A percentile compares a stretch with the other conserved stretches of the same genome.
Conservation (phyloP, 768 basidiomycete genomes). For the Termitomyces sp. region DNA sequence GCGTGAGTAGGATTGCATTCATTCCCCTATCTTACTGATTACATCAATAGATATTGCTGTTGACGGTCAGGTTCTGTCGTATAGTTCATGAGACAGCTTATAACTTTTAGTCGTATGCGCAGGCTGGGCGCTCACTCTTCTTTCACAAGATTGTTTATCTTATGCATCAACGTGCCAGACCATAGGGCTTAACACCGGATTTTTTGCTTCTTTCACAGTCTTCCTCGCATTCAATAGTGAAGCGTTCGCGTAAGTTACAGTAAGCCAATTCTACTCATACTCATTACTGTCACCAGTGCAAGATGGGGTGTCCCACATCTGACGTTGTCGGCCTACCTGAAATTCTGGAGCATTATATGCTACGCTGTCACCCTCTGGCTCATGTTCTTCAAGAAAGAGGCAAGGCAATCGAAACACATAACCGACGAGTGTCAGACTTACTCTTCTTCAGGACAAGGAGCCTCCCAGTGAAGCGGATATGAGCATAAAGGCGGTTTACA, state of each 20-base stretch:
- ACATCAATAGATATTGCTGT: constrained; percentile 83
- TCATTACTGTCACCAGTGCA: constrained; percentile 35
- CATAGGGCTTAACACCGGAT: constrained; percentile 93
- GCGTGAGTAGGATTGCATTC: constrained; percentile 13
- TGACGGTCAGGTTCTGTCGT: constrained; percentile 59
- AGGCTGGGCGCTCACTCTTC: constrained; percentile 80
- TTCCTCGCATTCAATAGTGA: constrained; percentile 96
- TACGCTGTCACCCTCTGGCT: constrained; percentile 88
- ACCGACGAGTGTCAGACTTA: not conserved
- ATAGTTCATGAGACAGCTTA: not conserved
- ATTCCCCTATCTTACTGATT: constrained; percentile 7
- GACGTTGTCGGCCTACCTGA: constrained; percentile 74
- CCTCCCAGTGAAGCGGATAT: constrained; percentile 74
- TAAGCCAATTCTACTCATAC: not conserved
- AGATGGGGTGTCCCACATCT: constrained; percentile 78
- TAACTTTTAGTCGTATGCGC: not conserved
- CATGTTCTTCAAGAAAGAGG: constrained; percentile 86
- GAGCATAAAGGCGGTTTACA: constrained; percentile 88
- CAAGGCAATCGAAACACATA: constrained; percentile 22
- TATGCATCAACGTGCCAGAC: constrained; percentile 99
- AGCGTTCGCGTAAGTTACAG: constrained; percentile 68
- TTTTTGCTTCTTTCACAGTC: constrained; percentile 94
- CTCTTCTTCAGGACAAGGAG: constrained; percentile 56
- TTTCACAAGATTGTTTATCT: constrained; percentile 91
- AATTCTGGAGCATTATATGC: constrained; percentile 82